phyloP scores from a whole-genome alignment of 2,329 filamentous ascomycete genomes.

The Nemania diffusa region DNA sequence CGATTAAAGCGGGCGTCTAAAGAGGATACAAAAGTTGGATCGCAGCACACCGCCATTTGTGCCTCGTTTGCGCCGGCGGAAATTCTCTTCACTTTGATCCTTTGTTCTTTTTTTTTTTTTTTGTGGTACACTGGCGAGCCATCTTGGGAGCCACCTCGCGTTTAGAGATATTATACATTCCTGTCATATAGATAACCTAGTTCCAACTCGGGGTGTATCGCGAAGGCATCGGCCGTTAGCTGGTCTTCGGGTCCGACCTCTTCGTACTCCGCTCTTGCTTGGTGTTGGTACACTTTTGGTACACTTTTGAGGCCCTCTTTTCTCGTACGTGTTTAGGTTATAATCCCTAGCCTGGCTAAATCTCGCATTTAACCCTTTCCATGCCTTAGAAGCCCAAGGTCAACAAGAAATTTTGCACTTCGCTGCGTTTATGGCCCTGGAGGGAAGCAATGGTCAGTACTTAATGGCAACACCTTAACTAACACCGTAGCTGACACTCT shows the following conservation, averaged over 20 bases:
- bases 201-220: conserved; percentile 13
- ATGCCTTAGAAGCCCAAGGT: conserved; percentile 43
- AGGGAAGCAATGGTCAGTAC: conserved; percentile 11
- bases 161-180: conserved; percentile 36
- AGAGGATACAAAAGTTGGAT: conserved; percentile 34
- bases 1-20: conserved; percentile 32
- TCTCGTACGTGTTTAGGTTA: neutral
- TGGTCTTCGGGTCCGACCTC: conserved; percentile 8
- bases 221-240: neutral
- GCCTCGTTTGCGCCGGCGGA: conserved; percentile 15
- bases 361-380: neutral
- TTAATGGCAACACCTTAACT: neutral
- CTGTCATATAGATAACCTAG: conserved; percentile 18
- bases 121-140: conserved; percentile 38
- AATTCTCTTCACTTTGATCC: conserved; percentile 12
- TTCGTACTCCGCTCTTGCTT: conserved; percentile 17
- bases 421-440: conserved; percentile 40
- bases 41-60: conserved; percentile 10
- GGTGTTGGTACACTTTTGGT: neutral
- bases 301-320: neutral
- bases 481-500: neutral
- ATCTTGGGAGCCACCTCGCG: conserved; percentile 19
- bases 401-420: conserved; percentile 42
- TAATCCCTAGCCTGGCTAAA: neutral
- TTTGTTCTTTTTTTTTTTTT: conserved; percentile 18